Evolutionary conservation across 805 yeast species (phyloP).

Genomic region (Candida succiphila): DNA sequence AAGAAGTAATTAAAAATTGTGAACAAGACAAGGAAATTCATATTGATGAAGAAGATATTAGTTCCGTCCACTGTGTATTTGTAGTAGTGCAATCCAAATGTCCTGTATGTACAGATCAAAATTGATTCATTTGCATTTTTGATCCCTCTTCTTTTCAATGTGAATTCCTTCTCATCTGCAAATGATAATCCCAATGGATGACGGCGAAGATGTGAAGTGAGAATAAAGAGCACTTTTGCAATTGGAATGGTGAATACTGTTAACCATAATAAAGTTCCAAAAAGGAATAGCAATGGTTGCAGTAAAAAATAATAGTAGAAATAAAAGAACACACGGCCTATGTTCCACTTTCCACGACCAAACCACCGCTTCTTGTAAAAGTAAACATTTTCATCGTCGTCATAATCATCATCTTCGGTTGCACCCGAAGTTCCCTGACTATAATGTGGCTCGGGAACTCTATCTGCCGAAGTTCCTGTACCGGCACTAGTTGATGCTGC

Average conservation of each 20-base stretch:
- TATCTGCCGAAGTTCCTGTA: too few species aligned
- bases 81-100: slow-evolving; percentile 87
- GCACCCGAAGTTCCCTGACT: background rate
- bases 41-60: slow-evolving; percentile 81
- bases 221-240: slow-evolving; percentile 64
- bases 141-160: slow-evolving; percentile 20
- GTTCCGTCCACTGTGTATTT: slow-evolving; percentile 96
- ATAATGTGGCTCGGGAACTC: background rate
- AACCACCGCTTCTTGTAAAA: slow-evolving; percentile 43
- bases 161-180: slow-evolving; percentile 45
- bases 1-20: slow-evolving; percentile 73
- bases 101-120: slow-evolving; percentile 82
- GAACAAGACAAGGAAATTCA: slow-evolving; percentile 69
- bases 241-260: slow-evolving; percentile 86
- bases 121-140: slow-evolving; percentile 44
- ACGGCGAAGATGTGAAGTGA: slow-evolving; percentile 71
- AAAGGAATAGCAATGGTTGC: slow-evolving; percentile 51
- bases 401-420: slow-evolving; percentile 6
- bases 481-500: background rate
- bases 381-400: slow-evolving; percentile 18
- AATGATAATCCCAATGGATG: slow-evolving; percentile 88
- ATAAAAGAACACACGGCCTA: slow-evolving; percentile 74
- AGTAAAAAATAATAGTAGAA: slow-evolving; percentile 56
- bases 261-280: slow-evolving; percentile 66
- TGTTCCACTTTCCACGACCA: slow-evolving; percentile 88